Evolutionary conservation across 2,329 filamentous ascomycete species (phyloP).

Genomic region (Tolypocladium nubicola): DNA sequence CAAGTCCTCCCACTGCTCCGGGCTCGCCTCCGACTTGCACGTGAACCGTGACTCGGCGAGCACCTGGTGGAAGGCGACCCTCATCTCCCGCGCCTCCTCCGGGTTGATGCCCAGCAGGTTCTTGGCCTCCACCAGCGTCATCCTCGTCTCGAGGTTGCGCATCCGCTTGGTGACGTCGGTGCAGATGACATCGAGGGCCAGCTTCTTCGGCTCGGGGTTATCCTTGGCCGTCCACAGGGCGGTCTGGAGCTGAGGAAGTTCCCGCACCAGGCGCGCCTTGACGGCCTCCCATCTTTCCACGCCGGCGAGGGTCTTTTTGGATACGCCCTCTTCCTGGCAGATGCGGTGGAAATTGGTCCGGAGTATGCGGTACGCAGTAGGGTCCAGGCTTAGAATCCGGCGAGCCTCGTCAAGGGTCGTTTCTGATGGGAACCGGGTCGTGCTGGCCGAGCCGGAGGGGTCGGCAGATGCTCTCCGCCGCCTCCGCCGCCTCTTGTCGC

Average conservation of each 20-base stretch:
- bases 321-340: conserved; percentile 54
- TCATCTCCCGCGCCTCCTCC: conserved; percentile 43
- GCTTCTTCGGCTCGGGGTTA: conserved; percentile 48
- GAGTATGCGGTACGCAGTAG: conserved; percentile 50
- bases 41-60: conserved; percentile 57
- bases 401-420: conserved; percentile 75
- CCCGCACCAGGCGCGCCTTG: conserved; percentile 56
- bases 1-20: conserved; percentile 60
- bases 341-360: conserved; percentile 60
- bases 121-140: conserved; percentile 67
- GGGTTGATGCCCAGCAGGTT: conserved; percentile 40
- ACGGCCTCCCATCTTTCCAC: conserved; percentile 62
- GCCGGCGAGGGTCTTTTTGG: conserved; percentile 67
- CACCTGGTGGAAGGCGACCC: conserved; percentile 55
- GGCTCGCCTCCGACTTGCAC: conserved; percentile 62
- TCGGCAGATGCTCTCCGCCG: conserved; percentile 60
- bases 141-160: conserved; percentile 51
- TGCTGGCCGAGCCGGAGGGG: conserved; percentile 56
- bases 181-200: conserved; percentile 70
- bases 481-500: conserved; percentile 43
- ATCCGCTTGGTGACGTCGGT: conserved; percentile 75
- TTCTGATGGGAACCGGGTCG: conserved; percentile 71
- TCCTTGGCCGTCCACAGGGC: conserved; percentile 49
- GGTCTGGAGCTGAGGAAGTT: conserved; percentile 51
- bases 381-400: conserved; percentile 54